phyloP scores from a whole-genome alignment of 1,284 basidiomycete species.

The Salmacisia buchloeana region DNA sequence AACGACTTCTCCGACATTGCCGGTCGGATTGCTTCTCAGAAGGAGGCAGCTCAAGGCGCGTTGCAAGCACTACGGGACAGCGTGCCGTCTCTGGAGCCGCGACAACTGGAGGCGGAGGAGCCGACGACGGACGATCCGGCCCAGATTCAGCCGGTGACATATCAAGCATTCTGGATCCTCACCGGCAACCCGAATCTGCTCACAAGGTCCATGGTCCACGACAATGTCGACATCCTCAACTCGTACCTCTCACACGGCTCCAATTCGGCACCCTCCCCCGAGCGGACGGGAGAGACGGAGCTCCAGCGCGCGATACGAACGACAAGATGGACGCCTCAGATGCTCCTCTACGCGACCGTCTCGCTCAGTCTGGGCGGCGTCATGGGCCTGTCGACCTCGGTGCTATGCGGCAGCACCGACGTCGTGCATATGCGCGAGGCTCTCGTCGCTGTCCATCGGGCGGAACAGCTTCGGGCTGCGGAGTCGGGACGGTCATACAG shows the following conservation, averaged over 20 bases:
- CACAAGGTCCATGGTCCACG: background rate
- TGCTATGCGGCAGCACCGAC: conserved; percentile 36
- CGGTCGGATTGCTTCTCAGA: background rate
- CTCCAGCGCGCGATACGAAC: conserved; percentile 26
- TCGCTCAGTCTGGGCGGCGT: conserved; percentile 36
- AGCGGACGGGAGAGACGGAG: background rate
- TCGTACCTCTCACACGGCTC: background rate
- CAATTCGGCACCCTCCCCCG: conserved; percentile 19
- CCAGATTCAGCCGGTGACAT: conserved; percentile 18
- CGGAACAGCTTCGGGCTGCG: background rate
- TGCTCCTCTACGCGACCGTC: conserved; percentile 40
- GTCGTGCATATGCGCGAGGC: conserved; percentile 41
- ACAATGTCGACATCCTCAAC: background rate
- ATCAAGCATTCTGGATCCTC: conserved; percentile 48
- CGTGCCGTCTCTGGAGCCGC: background rate
- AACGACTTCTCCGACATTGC: conserved; percentile 26
- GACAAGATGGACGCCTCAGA: conserved; percentile 28
- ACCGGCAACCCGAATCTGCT: conserved; percentile 41
- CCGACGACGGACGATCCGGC: conserved; percentile 1
- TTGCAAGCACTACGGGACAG: background rate
- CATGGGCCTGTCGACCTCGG: conserved; percentile 27
- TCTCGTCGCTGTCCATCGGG: conserved; percentile 24
- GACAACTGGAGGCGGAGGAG: background rate
- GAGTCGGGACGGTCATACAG: background rate
- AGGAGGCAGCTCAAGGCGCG: background rate